Evolutionary conservation across 192 early-diverging fungal species (phyloP), one percentile per base, ranked within the genome.

Genomic region (Coemansia sp.): DNA sequence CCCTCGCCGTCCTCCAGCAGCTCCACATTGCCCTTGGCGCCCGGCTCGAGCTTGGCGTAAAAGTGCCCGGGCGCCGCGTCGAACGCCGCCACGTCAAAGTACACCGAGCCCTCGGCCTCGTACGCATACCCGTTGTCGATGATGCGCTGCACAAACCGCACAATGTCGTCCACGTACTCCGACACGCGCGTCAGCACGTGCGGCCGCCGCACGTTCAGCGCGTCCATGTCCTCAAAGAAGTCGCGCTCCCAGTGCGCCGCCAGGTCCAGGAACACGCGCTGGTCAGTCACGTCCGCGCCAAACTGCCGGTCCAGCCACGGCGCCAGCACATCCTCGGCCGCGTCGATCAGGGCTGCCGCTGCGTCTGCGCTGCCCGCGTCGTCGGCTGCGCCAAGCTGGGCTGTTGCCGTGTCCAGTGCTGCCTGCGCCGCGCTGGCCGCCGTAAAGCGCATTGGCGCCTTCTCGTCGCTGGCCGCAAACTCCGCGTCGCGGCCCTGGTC

Each of bases 101-200:
- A 97, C 7, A 99, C 93, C 4, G 92, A 95, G 2, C 73, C 67
- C 1, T 58, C 50, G 2, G 81, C 79, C 62, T 89, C 93, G 64
- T 98, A 98, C 9, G 86, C 96, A 58, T 90, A 99, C 17, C 94
- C 94, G 57, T 99, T 99, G 50, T 83, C 80, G 41, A 97, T 90
- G 67, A 99, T 97, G 58, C 86, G 81, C 67, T 97, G 79, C 12
- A 97, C 84, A 81, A 89, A 99, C 2, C 52, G 62, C 29, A 92
- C 83, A 68, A 97, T 96, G 61, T 99, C 94, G 7, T 91, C 91
- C 23, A 99, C 85, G 63, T 92, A 99, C 81, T 99, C 94, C 49
- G 89, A 91, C 21, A 99, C 96, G 32, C 96, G 90, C 14, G 92
- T 94, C 59, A 94, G 68, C 5, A 95, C 71, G 59, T 94, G 89